Conservation (phyloP, 2,329 filamentous ascomycete species). For the Tetracladium maxilliforme region DNA sequence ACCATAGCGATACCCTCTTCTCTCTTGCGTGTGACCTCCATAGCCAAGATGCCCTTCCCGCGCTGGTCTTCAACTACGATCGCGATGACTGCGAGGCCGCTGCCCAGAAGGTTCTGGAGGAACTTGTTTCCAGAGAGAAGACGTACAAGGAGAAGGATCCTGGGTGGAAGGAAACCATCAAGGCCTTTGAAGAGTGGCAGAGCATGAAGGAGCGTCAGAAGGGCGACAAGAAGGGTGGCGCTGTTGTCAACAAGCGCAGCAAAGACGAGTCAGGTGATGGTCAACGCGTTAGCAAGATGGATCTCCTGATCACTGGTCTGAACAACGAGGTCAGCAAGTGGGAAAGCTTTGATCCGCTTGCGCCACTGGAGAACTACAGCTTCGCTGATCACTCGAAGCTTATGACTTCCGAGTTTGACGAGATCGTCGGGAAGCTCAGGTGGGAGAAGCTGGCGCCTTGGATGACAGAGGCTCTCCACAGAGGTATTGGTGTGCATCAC, state of each 20-base stretch:
- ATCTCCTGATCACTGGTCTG: conserved; percentile 39
- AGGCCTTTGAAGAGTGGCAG: conserved; percentile 42
- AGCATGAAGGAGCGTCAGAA: conserved; percentile 23
- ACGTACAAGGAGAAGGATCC: conserved; percentile 39
- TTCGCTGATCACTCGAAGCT: conserved; percentile 50
- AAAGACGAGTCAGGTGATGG: conserved; percentile 28
- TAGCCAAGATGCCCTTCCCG: conserved; percentile 50
- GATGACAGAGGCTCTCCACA: conserved; percentile 43
- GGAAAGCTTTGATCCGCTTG: conserved; percentile 53
- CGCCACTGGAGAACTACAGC: conserved; percentile 45
- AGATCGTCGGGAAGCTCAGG: conserved; percentile 34
- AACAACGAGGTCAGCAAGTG: conserved; percentile 38
- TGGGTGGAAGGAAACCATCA: conserved; percentile 45
- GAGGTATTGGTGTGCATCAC: conserved; percentile 66
- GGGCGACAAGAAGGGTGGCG: conserved; percentile 26
- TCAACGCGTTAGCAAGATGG: conserved; percentile 35
- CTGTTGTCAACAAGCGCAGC: conserved; percentile 20
- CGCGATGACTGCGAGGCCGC: conserved; percentile 48
- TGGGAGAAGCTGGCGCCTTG: conserved; percentile 30
- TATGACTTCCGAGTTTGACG: conserved; percentile 39
- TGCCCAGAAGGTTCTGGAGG: conserved; percentile 29
- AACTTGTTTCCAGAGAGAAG: conserved; percentile 38
- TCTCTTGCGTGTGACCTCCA: conserved; percentile 42
- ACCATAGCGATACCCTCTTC: neutral
- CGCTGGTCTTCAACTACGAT: conserved; percentile 67